These are phyloP conservation scores for Daldinia loculata DNA, from an alignment of 495 filamentous ascomycete genomes.

Conservation along the genomic window DNA sequence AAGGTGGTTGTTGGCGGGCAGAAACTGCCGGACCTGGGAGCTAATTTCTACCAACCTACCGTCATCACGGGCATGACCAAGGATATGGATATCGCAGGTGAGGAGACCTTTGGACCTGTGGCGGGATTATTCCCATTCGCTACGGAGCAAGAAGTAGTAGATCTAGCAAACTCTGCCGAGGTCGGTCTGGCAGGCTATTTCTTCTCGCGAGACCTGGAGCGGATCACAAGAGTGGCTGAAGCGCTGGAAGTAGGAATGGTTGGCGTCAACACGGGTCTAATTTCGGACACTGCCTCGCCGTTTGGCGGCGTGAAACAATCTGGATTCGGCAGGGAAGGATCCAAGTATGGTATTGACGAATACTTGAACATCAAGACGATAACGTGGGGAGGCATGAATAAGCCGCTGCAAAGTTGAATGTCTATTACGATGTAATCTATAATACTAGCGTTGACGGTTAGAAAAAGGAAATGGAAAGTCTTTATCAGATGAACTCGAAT, in stretches of 20 bases:
- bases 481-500: not conserved
- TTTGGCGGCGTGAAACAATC: constrained; percentile 96
- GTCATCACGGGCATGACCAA: constrained; percentile 81
- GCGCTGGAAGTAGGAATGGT: constrained; percentile 91
- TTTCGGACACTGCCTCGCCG: constrained; percentile 81
- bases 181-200: constrained; percentile 90
- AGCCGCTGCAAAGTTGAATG: constrained; percentile 57
- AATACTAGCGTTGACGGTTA: constrained; percentile 12
- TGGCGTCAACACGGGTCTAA: constrained; percentile 83
- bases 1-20: constrained; percentile 76
- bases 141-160: constrained; percentile 83
- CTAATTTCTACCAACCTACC: constrained; percentile 84
- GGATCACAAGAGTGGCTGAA: constrained; percentile 81
- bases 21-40: constrained; percentile 66
- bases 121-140: constrained; percentile 85
- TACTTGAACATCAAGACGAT: constrained; percentile 89
- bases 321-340: constrained; percentile 92
- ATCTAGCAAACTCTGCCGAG: constrained; percentile 76
- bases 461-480: constrained; percentile 5
- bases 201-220: constrained; percentile 76
- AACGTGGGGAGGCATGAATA: constrained; percentile 79
- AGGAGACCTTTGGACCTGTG: constrained; percentile 91
- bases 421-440: constrained; percentile 3
- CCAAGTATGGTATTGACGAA: constrained; percentile 89
- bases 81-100: constrained; percentile 78